A percentile compares a stretch with the other conserved stretches of the same genome.
Evolutionary conservation across 2,329 filamentous ascomycete species (phyloP).

Genomic region (Dryadomyces sulphureus): DNA sequence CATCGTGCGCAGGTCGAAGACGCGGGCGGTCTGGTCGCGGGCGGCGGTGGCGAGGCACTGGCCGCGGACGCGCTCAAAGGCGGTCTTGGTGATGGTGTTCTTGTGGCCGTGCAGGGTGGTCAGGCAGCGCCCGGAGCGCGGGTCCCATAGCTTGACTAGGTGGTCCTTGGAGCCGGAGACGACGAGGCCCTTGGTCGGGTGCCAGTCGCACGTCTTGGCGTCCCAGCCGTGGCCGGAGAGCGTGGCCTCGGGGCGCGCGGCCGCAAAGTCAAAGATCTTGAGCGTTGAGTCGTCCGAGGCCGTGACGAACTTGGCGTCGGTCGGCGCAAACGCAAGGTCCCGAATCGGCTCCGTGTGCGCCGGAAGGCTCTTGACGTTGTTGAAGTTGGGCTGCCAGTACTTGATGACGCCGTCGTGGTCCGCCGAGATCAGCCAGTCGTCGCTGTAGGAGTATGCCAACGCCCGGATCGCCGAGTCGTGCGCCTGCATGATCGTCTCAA

Average conservation of each 20-base stretch:
- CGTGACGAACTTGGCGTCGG: conserved; percentile 89
- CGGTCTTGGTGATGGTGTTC: conserved; percentile 85
- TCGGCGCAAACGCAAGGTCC: conserved; percentile 85
- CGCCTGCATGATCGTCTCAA: conserved; percentile 97
- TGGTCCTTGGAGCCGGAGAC: conserved; percentile 97
- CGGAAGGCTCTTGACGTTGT: conserved; percentile 90
- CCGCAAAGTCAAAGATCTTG: conserved; percentile 93
- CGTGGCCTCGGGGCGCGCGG: conserved; percentile 66
- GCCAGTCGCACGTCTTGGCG: conserved; percentile 94
- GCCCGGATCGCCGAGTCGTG: conserved; percentile 80
- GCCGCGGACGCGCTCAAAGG: conserved; percentile 76
- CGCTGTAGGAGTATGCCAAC: conserved; percentile 79
- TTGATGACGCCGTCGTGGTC: conserved; percentile 93
- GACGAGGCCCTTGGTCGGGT: conserved; percentile 83
- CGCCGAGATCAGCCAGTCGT: conserved; percentile 92
- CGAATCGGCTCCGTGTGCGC: conserved; percentile 82
- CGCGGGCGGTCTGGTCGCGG: conserved; percentile 78
- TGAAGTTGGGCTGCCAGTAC: conserved; percentile 99
- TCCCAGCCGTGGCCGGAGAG: conserved; percentile 96
- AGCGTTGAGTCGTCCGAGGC: conserved; percentile 86
- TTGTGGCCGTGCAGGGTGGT: conserved; percentile 95
- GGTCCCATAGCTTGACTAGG: conserved; percentile 95
- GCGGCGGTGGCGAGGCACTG: conserved; percentile 82
- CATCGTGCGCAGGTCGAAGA: conserved; percentile 98
- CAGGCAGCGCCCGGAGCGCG: conserved; percentile 75